These are phyloP conservation scores for Aspergillus sp. DNA, from an alignment of 2,329 filamentous ascomycete species.

Conservation along the genomic window DNA sequence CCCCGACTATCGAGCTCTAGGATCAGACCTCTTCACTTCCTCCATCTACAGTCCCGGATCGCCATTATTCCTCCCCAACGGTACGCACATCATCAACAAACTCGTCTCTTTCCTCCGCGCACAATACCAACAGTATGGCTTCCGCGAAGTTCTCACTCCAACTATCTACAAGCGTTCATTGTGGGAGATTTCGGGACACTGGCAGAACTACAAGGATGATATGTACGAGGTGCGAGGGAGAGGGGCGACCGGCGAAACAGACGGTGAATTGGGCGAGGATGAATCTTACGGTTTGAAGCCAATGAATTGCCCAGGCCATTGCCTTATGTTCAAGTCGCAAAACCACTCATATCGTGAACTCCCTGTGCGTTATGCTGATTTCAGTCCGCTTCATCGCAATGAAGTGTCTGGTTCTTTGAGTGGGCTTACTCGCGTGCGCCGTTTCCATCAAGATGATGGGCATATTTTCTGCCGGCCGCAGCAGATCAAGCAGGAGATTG, in stretches of 20 bases:
- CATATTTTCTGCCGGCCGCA: slow-evolving; percentile 80
- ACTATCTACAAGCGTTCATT: slow-evolving; percentile 85
- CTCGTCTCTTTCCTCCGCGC: slow-evolving; percentile 73
- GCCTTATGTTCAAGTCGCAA: slow-evolving; percentile 70
- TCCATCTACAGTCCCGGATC: slow-evolving; percentile 78
- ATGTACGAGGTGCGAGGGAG: slow-evolving; percentile 72
- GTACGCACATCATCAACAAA: slow-evolving; percentile 75
- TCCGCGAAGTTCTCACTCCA: slow-evolving; percentile 81
- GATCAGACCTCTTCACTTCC: slow-evolving; percentile 65
- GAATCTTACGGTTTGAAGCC: slow-evolving; percentile 79
- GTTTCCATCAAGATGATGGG: slow-evolving; percentile 86
- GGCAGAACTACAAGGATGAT: slow-evolving; percentile 84
- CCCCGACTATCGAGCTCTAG: slow-evolving; percentile 46
- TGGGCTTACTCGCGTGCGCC: slow-evolving; percentile 73
- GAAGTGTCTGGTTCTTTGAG: slow-evolving; percentile 75
- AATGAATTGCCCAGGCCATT: slow-evolving; percentile 91
- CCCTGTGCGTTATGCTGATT: slow-evolving; percentile 78
- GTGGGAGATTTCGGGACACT: slow-evolving; percentile 79
- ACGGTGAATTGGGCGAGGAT: slow-evolving; percentile 49
- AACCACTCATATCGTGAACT: slow-evolving; percentile 71
- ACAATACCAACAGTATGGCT: slow-evolving; percentile 78
- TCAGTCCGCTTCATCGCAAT: slow-evolving; percentile 79
- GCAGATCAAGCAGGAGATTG: slow-evolving; percentile 70
- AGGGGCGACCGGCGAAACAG: slow-evolving; percentile 39
- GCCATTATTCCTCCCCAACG: slow-evolving; percentile 75